phyloP scores from a whole-genome alignment of 495 filamentous ascomycete species.

The Hypoxylon fuscum region DNA sequence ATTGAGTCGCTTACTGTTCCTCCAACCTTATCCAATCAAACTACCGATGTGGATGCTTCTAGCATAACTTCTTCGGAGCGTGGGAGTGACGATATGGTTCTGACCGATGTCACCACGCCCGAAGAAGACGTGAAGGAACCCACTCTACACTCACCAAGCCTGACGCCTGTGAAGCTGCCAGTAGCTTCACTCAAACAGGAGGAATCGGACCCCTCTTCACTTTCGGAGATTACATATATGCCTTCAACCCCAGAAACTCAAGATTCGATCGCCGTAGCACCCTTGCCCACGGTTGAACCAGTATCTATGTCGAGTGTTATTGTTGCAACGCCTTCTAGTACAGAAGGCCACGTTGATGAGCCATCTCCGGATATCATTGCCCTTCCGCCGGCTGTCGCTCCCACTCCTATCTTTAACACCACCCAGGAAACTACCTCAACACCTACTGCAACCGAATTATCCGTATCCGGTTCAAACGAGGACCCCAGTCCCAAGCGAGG shows the following conservation, averaged over 20 bases:
- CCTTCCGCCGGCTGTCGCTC: conserved; percentile 1
- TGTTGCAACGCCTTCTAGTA: neutral
- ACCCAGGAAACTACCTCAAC: conserved; percentile 2
- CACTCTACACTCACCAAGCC: conserved; percentile 48
- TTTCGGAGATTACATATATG: conserved; percentile 37
- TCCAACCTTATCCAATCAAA: conserved; percentile 39
- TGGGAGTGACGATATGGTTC: conserved; percentile 35
- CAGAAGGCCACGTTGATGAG: conserved; percentile 15
- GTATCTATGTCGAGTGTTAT: neutral
- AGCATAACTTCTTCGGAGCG: conserved; percentile 39
- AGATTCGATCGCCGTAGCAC: conserved; percentile 35
- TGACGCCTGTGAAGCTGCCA: conserved; percentile 46
- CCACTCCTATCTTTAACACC: neutral
- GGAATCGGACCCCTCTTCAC: conserved; percentile 36
- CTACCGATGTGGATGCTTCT: conserved; percentile 28
- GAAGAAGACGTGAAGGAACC: conserved; percentile 49
- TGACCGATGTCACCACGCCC: conserved; percentile 55
- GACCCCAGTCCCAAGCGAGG: conserved; percentile 25
- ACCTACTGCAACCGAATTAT: neutral
- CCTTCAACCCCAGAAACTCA: conserved; percentile 28
- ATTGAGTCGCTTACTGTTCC: conserved; percentile 38
- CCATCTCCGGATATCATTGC: neutral
- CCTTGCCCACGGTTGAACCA: conserved; percentile 24
- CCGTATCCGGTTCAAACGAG: neutral
- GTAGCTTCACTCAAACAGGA: conserved; percentile 41